phyloP scores from a whole-genome alignment of 805 yeast species.

The Candida nonsorbophila region DNA sequence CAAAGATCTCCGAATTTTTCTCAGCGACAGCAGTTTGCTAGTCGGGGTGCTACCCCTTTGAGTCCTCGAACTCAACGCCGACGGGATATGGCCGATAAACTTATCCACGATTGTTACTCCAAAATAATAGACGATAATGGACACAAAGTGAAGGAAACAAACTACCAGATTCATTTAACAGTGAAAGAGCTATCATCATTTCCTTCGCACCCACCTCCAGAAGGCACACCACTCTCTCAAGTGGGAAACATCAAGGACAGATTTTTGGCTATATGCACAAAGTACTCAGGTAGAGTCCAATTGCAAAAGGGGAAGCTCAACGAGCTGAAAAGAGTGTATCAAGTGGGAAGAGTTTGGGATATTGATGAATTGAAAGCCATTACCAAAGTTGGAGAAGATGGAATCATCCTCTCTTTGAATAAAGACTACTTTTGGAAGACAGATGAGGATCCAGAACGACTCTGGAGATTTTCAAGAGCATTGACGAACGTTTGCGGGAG shows the following conservation, averaged over 20 bases:
- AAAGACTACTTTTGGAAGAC: conserved; percentile 77
- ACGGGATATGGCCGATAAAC: conserved; percentile 21
- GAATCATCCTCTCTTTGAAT: conserved; percentile 56
- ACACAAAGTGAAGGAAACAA: conserved; percentile 19
- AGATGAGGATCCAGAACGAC: conserved; percentile 32
- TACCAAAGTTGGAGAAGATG: conserved; percentile 49
- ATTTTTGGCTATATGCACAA: conserved; percentile 55
- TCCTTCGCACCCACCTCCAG: conserved; percentile 67
- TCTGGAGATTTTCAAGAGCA: conserved; percentile 28
- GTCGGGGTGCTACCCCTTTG: no score
- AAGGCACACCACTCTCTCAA: conserved; percentile 35
- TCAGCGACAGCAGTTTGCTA: no score
- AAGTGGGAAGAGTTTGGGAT: conserved; percentile 92
- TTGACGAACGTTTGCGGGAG: conserved; percentile 26
- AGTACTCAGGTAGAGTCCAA: conserved; percentile 61
- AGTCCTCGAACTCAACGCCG: no score
- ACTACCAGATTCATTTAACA: conserved; percentile 71
- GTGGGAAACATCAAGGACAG: conserved; percentile 48
- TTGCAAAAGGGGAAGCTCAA: conserved; percentile 85
- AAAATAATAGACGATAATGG: conserved; percentile 21
- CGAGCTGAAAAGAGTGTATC: conserved; percentile 59
- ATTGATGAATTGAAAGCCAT: conserved; percentile 61
- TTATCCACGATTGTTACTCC: conserved; percentile 34
- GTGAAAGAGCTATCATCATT: conserved; percentile 69
- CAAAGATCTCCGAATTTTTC: no score